Base-by-base conservation (phyloP, 371 early-diverging fungal genomes). In the Mortierella sp. region DNA sequence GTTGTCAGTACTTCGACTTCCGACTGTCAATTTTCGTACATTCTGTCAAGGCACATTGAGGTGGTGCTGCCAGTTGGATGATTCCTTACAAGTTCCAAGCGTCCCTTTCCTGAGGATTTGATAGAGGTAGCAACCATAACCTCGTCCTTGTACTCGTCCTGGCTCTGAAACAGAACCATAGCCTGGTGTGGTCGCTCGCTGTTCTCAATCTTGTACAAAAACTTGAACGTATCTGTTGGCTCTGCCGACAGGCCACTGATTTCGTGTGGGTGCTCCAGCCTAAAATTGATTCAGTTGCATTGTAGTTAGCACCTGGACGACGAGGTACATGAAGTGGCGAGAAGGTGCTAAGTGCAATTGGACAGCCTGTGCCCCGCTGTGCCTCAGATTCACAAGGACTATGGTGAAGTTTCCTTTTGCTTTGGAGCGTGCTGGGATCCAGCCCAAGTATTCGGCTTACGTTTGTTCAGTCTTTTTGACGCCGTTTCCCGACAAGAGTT, bases 111-210 rank as follows among this genome's bases (percentile, higher is more conserved):
- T 34, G 76, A 69, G 18, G 53, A 30, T 47, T 63, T 67, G 64
- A 74, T 70, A 12, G 69, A 54, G 5, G 69, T 70, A 42, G 65
- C 70, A 6, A 74, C 58, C 65, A 69, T 64, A 46, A 74, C 58
- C 58, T 69, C 61, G 49, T 74, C 76, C 41, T 59, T 49, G 51
- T 56, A 64, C 23, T 74, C 76, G 61, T 74, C 76, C 65, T 74
- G 64, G 46, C 76, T 74, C 62, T 69, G 48, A 26, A 74, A 74
- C 27, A 64, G 45, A 19, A 74, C 65, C 76, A 74, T 74, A 19
- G 76, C 76, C 28, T 74, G 76, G 26, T 74, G 76, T 16, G 76
- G 76, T 24, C 58, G 61, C 7, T 60, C 76, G 58, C 56, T 61
- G 46, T 64, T 74, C 42, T 69, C 58, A 34, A 74, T 26, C 66